A percentile compares a stretch with the other conserved stretches of the same genome.
Conservation (phyloP, 169 alveolate genomes). For the Plasmodium vivax region DNA sequence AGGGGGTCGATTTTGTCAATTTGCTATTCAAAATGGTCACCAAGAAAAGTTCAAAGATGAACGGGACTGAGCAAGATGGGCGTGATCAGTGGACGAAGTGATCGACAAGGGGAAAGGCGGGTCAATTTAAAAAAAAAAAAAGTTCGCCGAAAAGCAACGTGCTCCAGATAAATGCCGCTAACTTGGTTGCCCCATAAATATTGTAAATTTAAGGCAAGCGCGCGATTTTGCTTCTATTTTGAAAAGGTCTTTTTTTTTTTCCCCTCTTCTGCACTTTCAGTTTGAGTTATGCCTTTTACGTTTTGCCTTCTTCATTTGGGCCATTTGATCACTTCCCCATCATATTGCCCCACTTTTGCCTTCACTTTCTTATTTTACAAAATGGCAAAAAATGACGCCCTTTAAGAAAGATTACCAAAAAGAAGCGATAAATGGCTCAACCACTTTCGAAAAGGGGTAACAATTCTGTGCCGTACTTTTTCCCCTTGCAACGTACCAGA, state of each 20-base stretch:
- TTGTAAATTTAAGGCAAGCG: not conserved
- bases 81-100: not conserved
- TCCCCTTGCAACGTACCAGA: not conserved
- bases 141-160: not conserved
- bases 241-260: slow-evolving; percentile 18
- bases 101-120: not conserved
- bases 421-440: not conserved
- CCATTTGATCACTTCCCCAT: not conserved
- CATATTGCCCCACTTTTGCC: not conserved
- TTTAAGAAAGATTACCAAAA: not conserved
- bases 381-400: not conserved
- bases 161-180: slow-evolving; percentile 10
- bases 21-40: not conserved
- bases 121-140: not conserved
- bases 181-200: slow-evolving; percentile 18
- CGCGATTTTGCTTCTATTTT: not conserved
- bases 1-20: not conserved
- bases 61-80: not conserved
- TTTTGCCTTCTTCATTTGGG: not conserved
- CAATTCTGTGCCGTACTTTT: not conserved
- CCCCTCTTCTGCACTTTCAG: not conserved
- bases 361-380: not conserved
- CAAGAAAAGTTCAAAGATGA: slow-evolving; percentile 2
- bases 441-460: not conserved
- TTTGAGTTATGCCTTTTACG: not conserved